phyloP scores from a whole-genome alignment of 2,329 filamentous ascomycete genomes.

The Fusarium sp. region DNA sequence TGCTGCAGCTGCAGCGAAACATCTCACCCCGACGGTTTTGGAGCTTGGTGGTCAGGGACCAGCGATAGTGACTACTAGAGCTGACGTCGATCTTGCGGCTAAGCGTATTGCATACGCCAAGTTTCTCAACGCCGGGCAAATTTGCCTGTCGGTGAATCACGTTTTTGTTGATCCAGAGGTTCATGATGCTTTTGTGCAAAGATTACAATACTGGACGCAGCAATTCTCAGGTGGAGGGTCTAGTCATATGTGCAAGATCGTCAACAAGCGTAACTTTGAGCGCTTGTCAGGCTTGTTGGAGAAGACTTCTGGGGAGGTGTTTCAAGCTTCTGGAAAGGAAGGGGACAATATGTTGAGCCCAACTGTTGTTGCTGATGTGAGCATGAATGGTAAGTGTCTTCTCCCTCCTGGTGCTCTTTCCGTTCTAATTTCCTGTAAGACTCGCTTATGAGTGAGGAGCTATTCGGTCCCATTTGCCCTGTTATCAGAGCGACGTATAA shows the following conservation, averaged over 20 bases:
- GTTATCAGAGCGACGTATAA: background rate
- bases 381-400: background rate
- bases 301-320: constrained; percentile 30
- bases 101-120: constrained; percentile 56
- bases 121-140: constrained; percentile 52
- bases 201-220: constrained; percentile 27
- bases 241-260: constrained; percentile 44
- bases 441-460: constrained; percentile 54
- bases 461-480: constrained; percentile 37
- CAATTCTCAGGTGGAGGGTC: background rate
- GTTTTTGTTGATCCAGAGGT: constrained; percentile 55
- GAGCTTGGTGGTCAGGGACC: constrained; percentile 59
- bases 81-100: constrained; percentile 54
- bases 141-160: constrained; percentile 51
- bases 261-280: constrained; percentile 55
- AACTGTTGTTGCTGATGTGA: background rate
- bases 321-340: background rate
- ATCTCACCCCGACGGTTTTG: constrained; percentile 56
- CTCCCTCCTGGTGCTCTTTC: rapidly evolving
- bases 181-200: constrained; percentile 46
- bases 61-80: constrained; percentile 53
- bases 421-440: constrained; percentile 34
- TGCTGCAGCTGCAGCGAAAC: constrained; percentile 52
- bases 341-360: background rate
- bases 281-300: constrained; percentile 51